A percentile compares a stretch with the other conserved stretches of the same genome.
These are phyloP conservation scores for Plantago coronopus DNA, from an alignment of 305 asterid genomes.

Conservation along the genomic window DNA sequence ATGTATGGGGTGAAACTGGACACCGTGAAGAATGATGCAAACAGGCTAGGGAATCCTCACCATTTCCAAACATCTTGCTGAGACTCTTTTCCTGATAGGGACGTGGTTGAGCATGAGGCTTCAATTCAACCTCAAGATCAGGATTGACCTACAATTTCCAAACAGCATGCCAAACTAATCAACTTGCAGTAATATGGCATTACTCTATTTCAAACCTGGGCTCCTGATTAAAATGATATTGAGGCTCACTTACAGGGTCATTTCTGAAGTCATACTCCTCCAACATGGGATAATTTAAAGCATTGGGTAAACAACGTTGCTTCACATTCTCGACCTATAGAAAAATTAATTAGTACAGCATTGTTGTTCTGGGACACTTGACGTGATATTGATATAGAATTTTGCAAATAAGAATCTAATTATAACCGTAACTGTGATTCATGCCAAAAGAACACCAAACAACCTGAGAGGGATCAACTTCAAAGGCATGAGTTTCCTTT, in stretches of 20 bases:
- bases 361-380: too few species aligned
- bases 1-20: neutral
- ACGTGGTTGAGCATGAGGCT: slow-evolving; percentile 94
- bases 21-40: neutral
- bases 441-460: slow-evolving; percentile 4
- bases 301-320: slow-evolving; percentile 91
- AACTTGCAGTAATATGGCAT: neutral
- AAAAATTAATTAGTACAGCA: slow-evolving; percentile 13
- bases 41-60: slow-evolving; percentile 33
- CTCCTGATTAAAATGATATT: slow-evolving; percentile 8
- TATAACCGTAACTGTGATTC: neutral
- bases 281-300: slow-evolving; percentile 92
- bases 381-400: neutral
- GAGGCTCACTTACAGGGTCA: slow-evolving; percentile 63
- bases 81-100: slow-evolving; percentile 99
- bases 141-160: slow-evolving; percentile 66
- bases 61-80: slow-evolving; percentile 99
- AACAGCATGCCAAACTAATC: neutral
- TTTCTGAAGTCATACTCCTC: slow-evolving; percentile 98
- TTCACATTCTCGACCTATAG: slow-evolving; percentile 89
- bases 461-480: slow-evolving; percentile 91
- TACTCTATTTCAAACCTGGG: neutral
- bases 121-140: slow-evolving; percentile 90
- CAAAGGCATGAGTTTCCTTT: slow-evolving; percentile 93
- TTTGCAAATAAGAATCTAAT: slow-evolving; percentile 1